Evolutionary conservation across 768 basidiomycete genomes (phyloP).

Genomic region (Rhizopogon rudus): DNA sequence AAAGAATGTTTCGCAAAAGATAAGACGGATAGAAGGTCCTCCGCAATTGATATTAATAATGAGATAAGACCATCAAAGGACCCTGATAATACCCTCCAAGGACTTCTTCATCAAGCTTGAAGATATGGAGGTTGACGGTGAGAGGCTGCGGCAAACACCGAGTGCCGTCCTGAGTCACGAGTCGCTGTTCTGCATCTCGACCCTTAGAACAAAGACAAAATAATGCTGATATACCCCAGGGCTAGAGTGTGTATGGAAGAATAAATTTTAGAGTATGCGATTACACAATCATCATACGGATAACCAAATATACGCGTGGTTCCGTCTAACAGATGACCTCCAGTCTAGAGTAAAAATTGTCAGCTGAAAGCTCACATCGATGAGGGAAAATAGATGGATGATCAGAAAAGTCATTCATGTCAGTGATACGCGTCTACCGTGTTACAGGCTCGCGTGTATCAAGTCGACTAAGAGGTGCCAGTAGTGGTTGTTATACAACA

Average conservation of each 20-base stretch:
- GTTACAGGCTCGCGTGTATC: constrained; percentile 33
- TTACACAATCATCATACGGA: not conserved
- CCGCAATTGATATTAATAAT: not conserved
- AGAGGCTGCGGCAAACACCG: too few species aligned
- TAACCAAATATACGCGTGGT: not conserved
- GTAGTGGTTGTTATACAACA: constrained; percentile 68
- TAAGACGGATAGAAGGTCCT: not conserved
- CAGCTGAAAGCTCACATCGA: constrained; percentile 8
- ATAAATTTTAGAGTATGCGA: not conserved
- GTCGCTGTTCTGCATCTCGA: too few species aligned
- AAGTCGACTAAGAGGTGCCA: constrained; percentile 95
- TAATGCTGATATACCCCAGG: not conserved
- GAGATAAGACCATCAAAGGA: not conserved
- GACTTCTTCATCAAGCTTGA: too few species aligned
- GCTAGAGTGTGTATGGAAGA: not conserved
- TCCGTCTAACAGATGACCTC: not conserved
- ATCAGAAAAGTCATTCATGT: constrained; percentile 69
- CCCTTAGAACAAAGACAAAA: too few species aligned
- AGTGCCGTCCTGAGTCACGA: too few species aligned
- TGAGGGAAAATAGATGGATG: constrained; percentile 3
- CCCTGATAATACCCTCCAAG: too few species aligned
- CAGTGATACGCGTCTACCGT: constrained; percentile 53
- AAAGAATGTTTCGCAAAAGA: not conserved
- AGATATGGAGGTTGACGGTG: too few species aligned
- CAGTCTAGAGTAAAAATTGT: not conserved